phyloP scores from a whole-genome alignment of 257 asterid genomes.

The Prunella vulgaris region DNA sequence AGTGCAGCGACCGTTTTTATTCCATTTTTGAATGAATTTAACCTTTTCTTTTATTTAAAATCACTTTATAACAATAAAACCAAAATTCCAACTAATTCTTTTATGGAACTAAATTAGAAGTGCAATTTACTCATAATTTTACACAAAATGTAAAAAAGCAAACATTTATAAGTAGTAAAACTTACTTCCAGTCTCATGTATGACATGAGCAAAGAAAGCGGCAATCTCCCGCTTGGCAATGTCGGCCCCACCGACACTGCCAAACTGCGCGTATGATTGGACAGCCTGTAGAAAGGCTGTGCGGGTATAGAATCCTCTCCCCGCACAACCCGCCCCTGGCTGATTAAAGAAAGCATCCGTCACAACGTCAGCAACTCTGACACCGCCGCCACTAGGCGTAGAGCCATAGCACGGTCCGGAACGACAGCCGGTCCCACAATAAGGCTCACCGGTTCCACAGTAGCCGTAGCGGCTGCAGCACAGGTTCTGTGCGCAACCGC shows the following conservation, averaged over 20 bases:
- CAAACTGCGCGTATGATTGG: slow-evolving; percentile 12
- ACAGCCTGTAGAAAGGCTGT: slow-evolving; percentile 20
- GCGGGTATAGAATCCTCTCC: slow-evolving; percentile 19
- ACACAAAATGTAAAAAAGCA: too few relatives aligned
- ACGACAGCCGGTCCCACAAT: slow-evolving; percentile 24
- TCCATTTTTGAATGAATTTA: too few relatives aligned
- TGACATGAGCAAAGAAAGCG: slow-evolving; percentile 26
- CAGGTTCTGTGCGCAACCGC: slow-evolving; percentile 5
- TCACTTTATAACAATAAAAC: too few relatives aligned
- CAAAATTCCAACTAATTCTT: too few relatives aligned
- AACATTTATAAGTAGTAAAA: neutral
- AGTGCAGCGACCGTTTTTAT: too few relatives aligned
- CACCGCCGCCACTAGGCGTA: neutral
- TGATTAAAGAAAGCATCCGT: slow-evolving; percentile 21
- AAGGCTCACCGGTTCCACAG: slow-evolving; percentile 1
- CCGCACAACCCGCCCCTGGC: slow-evolving; percentile 10
- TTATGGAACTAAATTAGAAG: too few relatives aligned
- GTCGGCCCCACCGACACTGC: slow-evolving; percentile 18
- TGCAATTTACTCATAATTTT: too few relatives aligned
- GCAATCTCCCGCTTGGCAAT: slow-evolving; percentile 23
- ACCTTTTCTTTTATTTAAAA: too few relatives aligned
- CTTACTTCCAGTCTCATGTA: slow-evolving; percentile 25
- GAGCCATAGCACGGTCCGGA: slow-evolving; percentile 18
- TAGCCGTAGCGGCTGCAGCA: slow-evolving; percentile 26
- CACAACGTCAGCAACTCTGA: slow-evolving; percentile 1